Evolutionary conservation across 768 basidiomycete species (phyloP).

Genomic region (Tulasnella sp.): DNA sequence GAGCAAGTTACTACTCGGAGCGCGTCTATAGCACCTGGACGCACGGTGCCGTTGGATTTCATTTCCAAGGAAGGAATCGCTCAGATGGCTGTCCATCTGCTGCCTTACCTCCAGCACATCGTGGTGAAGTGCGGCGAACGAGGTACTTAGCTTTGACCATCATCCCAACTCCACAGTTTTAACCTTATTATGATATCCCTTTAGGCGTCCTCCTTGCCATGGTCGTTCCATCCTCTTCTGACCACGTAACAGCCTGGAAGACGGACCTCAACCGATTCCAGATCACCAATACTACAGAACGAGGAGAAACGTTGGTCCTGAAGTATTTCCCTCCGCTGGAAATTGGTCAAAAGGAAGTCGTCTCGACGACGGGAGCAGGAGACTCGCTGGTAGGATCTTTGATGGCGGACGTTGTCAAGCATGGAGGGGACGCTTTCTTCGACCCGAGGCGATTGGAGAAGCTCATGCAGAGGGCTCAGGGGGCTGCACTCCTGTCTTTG

Average conservation of each 20-base stretch:
- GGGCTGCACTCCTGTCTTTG: constrained; percentile 54
- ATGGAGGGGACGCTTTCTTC: constrained; percentile 36
- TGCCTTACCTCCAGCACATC: constrained; percentile 52
- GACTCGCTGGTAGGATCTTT: constrained; percentile 84
- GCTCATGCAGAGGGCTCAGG: constrained; percentile 51
- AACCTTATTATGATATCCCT: neutral
- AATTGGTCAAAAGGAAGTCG: constrained; percentile 34
- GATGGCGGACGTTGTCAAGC: constrained; percentile 30
- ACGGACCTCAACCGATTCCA: constrained; percentile 45
- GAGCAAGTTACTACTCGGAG: constrained; percentile 56
- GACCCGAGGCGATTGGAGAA: constrained; percentile 39
- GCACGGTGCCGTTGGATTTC: constrained; percentile 48
- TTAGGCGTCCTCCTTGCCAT: constrained; percentile 56
- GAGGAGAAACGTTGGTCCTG: constrained; percentile 48
- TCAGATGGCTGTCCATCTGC: constrained; percentile 63
- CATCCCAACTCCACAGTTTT: neutral
- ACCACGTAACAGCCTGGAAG: constrained; percentile 46
- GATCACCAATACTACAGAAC: constrained; percentile 43
- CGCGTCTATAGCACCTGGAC: constrained; percentile 38
- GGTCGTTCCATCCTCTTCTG: constrained; percentile 37
- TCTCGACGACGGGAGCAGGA: constrained; percentile 87
- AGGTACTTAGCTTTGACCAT: constrained; percentile 28
- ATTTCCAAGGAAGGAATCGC: constrained; percentile 61
- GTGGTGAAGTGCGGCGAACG: constrained; percentile 76
- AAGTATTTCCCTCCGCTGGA: constrained; percentile 63